These are phyloP conservation scores for Suillus plorans DNA, from an alignment of 768 basidiomycete genomes.

Conservation along the genomic window DNA sequence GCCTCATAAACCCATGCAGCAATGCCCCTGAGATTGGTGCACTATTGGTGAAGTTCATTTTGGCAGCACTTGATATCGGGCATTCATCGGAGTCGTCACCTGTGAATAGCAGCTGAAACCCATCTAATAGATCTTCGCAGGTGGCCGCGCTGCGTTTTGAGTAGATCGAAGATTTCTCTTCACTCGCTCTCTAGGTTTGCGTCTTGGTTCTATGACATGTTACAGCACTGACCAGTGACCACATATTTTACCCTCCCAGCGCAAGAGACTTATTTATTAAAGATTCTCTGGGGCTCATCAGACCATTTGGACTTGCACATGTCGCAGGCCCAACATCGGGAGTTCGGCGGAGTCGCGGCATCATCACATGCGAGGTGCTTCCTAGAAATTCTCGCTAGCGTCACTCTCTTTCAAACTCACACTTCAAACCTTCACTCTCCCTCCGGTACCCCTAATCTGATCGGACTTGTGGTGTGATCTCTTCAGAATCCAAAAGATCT, in stretches of 20 bases:
- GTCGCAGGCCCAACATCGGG: neutral
- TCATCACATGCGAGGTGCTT: neutral
- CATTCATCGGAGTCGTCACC: neutral
- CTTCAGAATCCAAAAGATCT: neutral
- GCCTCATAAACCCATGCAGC: too few species aligned
- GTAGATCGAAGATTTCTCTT: neutral
- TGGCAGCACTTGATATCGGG: neutral
- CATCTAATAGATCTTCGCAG: neutral
- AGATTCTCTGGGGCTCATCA: neutral
- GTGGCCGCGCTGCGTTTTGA: neutral
- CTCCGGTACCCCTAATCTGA: neutral
- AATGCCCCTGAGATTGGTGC: too few species aligned
- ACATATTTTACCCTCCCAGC: neutral
- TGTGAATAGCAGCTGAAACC: rapidly evolving
- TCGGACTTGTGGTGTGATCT: neutral
- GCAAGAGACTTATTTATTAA: neutral
- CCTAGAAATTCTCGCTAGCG: too few species aligned
- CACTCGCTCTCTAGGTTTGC: neutral
- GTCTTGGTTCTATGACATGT: neutral
- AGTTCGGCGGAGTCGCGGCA: neutral
- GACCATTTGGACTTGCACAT: neutral
- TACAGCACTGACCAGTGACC: neutral
- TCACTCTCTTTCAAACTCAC: too few species aligned
- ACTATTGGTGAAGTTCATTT: too few species aligned
- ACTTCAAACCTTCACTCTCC: too few species aligned